Percentiles rank a stretch among this genome's conserved stretches.
These are phyloP conservation scores for Petrea volubilis DNA, from an alignment of 257 asterid species.

Conservation along the genomic window DNA sequence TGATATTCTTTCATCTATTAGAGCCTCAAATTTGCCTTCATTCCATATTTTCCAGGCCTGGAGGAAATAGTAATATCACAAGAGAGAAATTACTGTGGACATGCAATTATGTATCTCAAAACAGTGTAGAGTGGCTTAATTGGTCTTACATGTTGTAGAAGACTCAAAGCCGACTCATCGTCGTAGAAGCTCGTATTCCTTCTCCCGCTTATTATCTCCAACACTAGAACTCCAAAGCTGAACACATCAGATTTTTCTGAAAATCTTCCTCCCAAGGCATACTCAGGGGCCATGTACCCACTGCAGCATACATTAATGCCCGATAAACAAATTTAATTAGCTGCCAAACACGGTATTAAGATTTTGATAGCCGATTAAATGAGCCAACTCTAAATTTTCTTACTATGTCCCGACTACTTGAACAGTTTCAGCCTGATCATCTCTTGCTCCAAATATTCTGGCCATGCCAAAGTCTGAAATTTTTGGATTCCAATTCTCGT, in stretches of 20 bases:
- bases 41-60: constrained; percentile 30
- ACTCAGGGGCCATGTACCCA: constrained; percentile 32
- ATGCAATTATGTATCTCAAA: not conserved
- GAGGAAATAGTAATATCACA: not conserved
- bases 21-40: not conserved
- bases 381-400: not conserved
- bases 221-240: constrained; percentile 31
- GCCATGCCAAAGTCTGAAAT: constrained; percentile 49
- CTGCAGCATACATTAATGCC: constrained; percentile 5
- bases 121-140: no score
- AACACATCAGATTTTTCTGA: constrained; percentile 34
- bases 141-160: constrained; percentile 22
- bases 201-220: constrained; percentile 31
- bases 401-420: constrained; percentile 42
- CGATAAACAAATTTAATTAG: not conserved
- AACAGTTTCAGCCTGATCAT: constrained; percentile 28
- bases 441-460: constrained; percentile 28
- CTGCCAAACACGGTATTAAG: not conserved
- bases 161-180: constrained; percentile 7
- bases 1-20: constrained; percentile 14
- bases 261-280: constrained; percentile 22
- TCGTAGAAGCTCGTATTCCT: constrained; percentile 27
- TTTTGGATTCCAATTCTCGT: constrained; percentile 30
- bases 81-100: not conserved
- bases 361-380: not conserved